Evolutionary conservation across 2,329 filamentous ascomycete species (phyloP), one percentile per base, ranked within the genome.

Genomic region (Nemania sp.): DNA sequence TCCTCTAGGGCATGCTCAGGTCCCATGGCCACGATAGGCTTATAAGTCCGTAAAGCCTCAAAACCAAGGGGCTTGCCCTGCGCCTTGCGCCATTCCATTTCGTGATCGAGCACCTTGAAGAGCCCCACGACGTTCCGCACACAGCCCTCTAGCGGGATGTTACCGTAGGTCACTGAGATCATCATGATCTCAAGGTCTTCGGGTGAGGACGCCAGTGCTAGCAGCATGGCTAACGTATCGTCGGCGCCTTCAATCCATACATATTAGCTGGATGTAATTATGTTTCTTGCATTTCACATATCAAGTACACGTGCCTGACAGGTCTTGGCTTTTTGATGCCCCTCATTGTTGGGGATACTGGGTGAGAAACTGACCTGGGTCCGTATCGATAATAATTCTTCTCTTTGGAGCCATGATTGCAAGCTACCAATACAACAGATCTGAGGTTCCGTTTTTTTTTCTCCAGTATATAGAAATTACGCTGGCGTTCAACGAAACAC

Each of bases 361-460:
- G 38, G 13, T 27, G 52, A 26, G 22, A 27, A 11, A 72, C 79
- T 73, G 84, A 93, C 94, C 82, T 73, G 95, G 95, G 79, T 98
- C 96, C 2, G 95, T 98, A 78, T 99, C 96, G 76, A 99, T 96
- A 75, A 99, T 98, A 73, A 99, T 90, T 76, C 91, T 90, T 75
- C 88, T 89, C 74, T 88, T 89, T 29, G 90, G 87, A 63, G 88
- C 85, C 90, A 93, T 92, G 64, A 54, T 70, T 70, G 65, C 52
- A 51, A 64, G 29, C 45, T 64, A 67, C 64, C 29, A 64, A 45
- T 15, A 38, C 32, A 43, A 29, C 52, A 29, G 10, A 5, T 18
- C 26, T 41, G 24, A 24, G 18, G 15, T 26, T 22, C 13, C 15
- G 5, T 13, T n/a, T 27, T 49, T 38, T 54, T 22, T 27, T n/a